Base-by-base conservation (phyloP, 805 yeast species). In the Candida incommunis region DNA sequence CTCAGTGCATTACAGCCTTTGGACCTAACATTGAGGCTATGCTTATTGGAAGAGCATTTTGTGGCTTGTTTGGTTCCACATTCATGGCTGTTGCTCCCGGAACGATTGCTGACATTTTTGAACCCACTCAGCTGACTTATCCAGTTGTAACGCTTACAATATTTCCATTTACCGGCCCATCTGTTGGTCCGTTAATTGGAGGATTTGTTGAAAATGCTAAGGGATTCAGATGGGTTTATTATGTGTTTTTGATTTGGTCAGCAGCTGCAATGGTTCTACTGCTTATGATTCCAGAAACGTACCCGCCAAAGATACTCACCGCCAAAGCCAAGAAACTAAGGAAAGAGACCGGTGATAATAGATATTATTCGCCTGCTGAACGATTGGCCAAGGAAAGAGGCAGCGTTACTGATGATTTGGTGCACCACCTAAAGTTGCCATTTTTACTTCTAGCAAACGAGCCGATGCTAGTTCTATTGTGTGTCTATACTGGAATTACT, bases 71-170 rank as follows among this genome's bases (percentile, higher is more conserved):
- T 51, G 87, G 87, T 2, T 78, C 85, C 43, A 80, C 83, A 2
- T 82, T 85, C 40, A 65, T 83, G 51, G 75, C 80, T 48, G 80
- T 82, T 25, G 85, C 86, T 7, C 86, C 87, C 25, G 94, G 92
- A 20, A 71, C 82, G 1, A 65, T 83, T 41, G 77, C 85, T 7
- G 94, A 83, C 59, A 67, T 82, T 46, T 83, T 77, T 66, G 65
- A 65, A 16, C 76, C 76, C 47, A 61, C 68, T 45, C 71, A 76
- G 37, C 74, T 85, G 44, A 83, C 83, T 25, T 62, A 70, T 9
- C 87, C 92, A 1, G 71, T 83, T 74, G 75, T 84, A 2, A 61
- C 79, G 3, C 81, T 73, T 53, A 69, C 83, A 0, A 63, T 79
- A 40, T 64, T 66, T 3, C 69, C 69, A 11, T 79, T 84, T 52